Base-by-base conservation (phyloP, 805 yeast species). In the Lipomyces starkeyi region DNA sequence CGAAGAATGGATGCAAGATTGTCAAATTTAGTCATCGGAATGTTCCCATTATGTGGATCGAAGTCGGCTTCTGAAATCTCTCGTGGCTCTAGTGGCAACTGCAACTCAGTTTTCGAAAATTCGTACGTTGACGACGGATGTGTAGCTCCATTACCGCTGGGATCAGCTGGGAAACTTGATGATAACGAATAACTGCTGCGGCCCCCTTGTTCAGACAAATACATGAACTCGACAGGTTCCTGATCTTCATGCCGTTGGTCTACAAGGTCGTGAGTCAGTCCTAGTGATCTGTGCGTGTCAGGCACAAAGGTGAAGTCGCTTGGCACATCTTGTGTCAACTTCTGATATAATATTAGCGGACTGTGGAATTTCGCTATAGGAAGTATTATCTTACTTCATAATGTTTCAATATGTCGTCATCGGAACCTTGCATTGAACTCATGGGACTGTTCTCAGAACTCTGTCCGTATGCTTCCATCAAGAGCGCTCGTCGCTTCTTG, bases 1-100 rank as follows among this genome's bases (percentile, higher is more conserved):
- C 93, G 82, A 66, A 95, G 80, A 17, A 92, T 88, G 7, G 88
- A 83, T 1, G 94, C 88, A 68, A 95, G 80, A 65, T 89, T 86
- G 65, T 87, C 90, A 67, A 85, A 83, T 58, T 76, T 78, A 56
- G 77, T 74, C 71, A 68, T 65, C 22, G 68, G 54, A 17, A 56
- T 52, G 29, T 65, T 68, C 22, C 63, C 65, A 59, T 78, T 79
- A 59, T 78, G 75, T 3, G 83, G 81, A 54, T 82, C 85, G 3
- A 79, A 77, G 8, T 76, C 74, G 1, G 78, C 74, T 11, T 78
- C 75, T 57, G 77, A 80, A 17, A 80, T 77, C 58, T 83, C 83
- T 69, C 91, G 80, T 0, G 93, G 94, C 66, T 85, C 87, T 40
- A 91, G 78, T 47, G 95, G 89, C 68, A 80, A 80, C 73, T 88